Evolutionary conservation across 139 green algal genomes (phyloP).

Genomic region (Dunaliella primolecta): DNA sequence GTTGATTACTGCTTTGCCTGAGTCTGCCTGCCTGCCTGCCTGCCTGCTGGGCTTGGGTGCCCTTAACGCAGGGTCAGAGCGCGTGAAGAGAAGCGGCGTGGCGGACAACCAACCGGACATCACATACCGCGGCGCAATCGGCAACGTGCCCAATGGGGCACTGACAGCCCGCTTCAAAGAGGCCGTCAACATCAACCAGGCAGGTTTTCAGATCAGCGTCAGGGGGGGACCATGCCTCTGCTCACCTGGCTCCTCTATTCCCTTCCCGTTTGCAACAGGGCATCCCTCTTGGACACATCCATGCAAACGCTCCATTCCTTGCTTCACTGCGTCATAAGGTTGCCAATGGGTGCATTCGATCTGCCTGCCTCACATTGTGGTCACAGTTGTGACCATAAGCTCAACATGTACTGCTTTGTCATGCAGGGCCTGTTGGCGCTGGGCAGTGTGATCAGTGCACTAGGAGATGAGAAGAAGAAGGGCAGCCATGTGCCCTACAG

Average conservation of each 20-base stretch:
- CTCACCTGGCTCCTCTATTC: background rate
- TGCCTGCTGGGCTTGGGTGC: too few relatives aligned
- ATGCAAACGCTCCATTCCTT: too few relatives aligned
- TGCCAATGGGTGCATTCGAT: too few relatives aligned
- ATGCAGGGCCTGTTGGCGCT: conserved; percentile 52
- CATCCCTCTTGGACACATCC: too few relatives aligned
- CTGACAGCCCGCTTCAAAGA: conserved; percentile 44
- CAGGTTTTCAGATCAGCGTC: background rate
- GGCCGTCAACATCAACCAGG: conserved; percentile 67
- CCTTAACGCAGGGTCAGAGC: conserved; percentile 40
- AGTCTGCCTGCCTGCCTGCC: too few relatives aligned
- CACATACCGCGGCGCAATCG: background rate
- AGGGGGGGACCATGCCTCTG: background rate
- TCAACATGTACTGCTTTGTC: too few relatives aligned
- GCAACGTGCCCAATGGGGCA: background rate
- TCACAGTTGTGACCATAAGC: background rate
- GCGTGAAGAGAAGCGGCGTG: conserved; percentile 32
- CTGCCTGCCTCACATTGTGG: conserved; percentile 10
- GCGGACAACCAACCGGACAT: background rate
- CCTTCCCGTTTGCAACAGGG: background rate
- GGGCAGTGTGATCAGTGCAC: conserved; percentile 60
- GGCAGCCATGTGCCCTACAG: conserved; percentile 58
- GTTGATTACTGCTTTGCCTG: too few relatives aligned
- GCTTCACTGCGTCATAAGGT: background rate
- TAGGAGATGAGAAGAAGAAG: conserved; percentile 41